Percentiles rank a stretch among this genome's conserved stretches.
These are phyloP conservation scores for Penicillium sp. DNA, from an alignment of 2,329 filamentous ascomycete genomes.

Conservation along the genomic window DNA sequence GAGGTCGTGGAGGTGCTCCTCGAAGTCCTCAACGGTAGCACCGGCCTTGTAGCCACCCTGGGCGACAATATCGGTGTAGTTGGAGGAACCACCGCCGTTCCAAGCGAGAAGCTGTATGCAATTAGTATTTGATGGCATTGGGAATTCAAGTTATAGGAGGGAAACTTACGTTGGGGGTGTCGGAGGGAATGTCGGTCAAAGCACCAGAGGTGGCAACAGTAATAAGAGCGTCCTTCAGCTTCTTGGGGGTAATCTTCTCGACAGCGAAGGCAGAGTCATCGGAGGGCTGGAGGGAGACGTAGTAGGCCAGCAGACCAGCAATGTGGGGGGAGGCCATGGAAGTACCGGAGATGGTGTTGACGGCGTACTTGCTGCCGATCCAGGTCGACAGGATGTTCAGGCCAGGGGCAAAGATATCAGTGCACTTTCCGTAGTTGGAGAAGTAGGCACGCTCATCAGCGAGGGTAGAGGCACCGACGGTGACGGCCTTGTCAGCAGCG, in stretches of 20 bases:
- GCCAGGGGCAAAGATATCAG: constrained; percentile 97
- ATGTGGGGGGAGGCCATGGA: constrained; percentile 99
- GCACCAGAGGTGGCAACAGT: constrained; percentile 77
- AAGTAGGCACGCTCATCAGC: constrained; percentile 98
- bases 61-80: constrained; percentile 83
- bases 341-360: constrained; percentile 99
- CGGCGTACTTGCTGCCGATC: constrained; percentile 93
- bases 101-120: constrained; percentile 75
- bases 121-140: constrained; percentile 26
- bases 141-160: background rate
- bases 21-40: constrained; percentile 31
- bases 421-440: constrained; percentile 99
- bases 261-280: constrained; percentile 90
- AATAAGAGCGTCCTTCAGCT: constrained; percentile 90
- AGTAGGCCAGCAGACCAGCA: constrained; percentile 94
- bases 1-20: constrained; percentile 46
- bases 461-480: constrained; percentile 92
- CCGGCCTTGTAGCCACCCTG: constrained; percentile 70
- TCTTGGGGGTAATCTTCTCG: constrained; percentile 84
- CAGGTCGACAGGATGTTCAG: constrained; percentile 97
- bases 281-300: constrained; percentile 91
- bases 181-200: constrained; percentile 78
- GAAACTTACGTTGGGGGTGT: constrained; percentile 78
- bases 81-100: constrained; percentile 95
- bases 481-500: constrained; percentile 87